A percentile compares a stretch with the other conserved stretches of the same genome.
phyloP scores from a whole-genome alignment of 2,329 filamentous ascomycete species.

The Trichophyton verrucosum region DNA sequence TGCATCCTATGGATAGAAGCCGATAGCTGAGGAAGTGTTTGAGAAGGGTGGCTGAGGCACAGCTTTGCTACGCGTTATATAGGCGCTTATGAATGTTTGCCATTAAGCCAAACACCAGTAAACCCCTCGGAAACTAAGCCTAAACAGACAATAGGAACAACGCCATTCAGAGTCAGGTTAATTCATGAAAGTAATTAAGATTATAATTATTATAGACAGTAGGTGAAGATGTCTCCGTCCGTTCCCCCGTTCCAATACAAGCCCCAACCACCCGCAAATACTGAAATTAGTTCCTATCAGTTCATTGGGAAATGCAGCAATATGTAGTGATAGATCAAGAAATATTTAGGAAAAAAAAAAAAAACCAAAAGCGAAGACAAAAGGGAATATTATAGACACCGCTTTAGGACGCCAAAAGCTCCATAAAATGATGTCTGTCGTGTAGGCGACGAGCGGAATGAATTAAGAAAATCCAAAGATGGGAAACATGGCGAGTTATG shows the following conservation, averaged over 20 bases:
- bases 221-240: not conserved
- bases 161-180: not conserved
- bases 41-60: not conserved
- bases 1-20: not conserved
- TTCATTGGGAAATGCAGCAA: not conserved
- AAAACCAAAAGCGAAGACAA: not conserved
- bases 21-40: not conserved
- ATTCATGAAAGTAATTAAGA: not conserved
- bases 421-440: not conserved
- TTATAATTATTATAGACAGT: not conserved
- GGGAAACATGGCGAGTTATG: not conserved
- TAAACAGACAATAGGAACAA: not conserved
- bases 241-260: not conserved
- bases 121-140: not conserved
- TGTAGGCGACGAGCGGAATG: constrained; percentile 7
- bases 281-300: constrained; percentile 2
- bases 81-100: not conserved
- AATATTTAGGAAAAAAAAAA: not conserved
- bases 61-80: not conserved
- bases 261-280: not conserved
- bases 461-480: constrained; percentile 8
- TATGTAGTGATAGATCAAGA: not conserved
- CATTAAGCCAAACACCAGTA: not conserved
- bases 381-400: not conserved
- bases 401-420: constrained; percentile 11